Evolutionary conservation across 495 filamentous ascomycete genomes (phyloP), one percentile per base, ranked within the genome.

Genomic region (Pyrenopolyporus hunteri): DNA sequence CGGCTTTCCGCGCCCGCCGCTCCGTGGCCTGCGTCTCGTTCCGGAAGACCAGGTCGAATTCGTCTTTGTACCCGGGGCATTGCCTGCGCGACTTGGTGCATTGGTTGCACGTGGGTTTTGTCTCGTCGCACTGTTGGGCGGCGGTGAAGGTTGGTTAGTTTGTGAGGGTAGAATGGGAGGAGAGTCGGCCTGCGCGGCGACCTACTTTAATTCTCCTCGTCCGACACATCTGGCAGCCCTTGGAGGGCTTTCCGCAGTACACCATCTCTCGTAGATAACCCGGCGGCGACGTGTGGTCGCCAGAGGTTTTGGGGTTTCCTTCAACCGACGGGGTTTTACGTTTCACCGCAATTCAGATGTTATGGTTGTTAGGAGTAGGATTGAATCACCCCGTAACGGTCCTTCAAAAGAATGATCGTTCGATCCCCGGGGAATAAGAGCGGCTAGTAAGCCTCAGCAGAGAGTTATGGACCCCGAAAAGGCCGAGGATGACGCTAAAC

Each of bases 211-310:
- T 88, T 70, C 89, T 82, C 63, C 86, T 81, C 14, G 82, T 82
- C 70, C 87, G 78, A 67, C 88, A 91, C 76, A 87, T 85, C 70
- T 87, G 86, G 68, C 88, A 91, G 47, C 86, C 87, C 77, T 83
- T 80, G 55, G 86, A 89, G 46, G 88, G 88, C 70, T 88, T 88
- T 22, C 88, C 88, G 64, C 84, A 85, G 67, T 89, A 91, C 1
- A 91, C 88, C 88, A 91, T 91, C 23, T 64, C 17, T n/a, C 19
- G 19, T 6, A n/a, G n/a, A n/a, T n/a, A 23, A 23, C 13, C 17
- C 10, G 19, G 23, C n/a, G 13, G 3, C 16, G 9, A 23, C 19
- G 17, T 42, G 0, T 9, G 10, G 19, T 42, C 1, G 10, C 2
- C 37, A 20, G 4, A 42, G 2, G n/a, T n/a, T n/a, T n/a, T n/a